phyloP scores from a whole-genome alignment of 768 basidiomycete species.

The Podaxis sp. region DNA sequence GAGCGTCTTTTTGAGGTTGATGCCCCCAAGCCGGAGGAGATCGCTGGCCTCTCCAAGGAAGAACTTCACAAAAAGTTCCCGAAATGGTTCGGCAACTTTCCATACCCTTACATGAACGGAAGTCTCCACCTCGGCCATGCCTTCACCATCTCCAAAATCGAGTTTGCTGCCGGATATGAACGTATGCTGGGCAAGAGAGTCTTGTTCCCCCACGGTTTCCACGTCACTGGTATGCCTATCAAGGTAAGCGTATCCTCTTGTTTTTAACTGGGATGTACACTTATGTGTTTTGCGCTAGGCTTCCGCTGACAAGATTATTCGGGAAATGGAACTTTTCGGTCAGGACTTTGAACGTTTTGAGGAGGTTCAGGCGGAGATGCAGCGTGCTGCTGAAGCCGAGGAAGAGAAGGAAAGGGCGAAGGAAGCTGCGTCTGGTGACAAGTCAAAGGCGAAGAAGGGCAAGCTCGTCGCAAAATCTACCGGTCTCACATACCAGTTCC shows the following conservation, averaged over 20 bases:
- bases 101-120: conserved; percentile 98
- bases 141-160: conserved; percentile 97
- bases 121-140: conserved; percentile 96
- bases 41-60: conserved; percentile 55
- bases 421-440: conserved; percentile 43
- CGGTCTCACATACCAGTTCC: conserved; percentile 95
- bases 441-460: conserved; percentile 90
- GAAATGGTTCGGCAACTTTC: conserved; percentile 98
- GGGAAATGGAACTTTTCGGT: conserved; percentile 97
- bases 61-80: conserved; percentile 78
- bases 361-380: conserved; percentile 43
- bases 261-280: neutral
- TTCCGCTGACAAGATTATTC: conserved; percentile 94
- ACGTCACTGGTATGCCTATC: conserved; percentile 99
- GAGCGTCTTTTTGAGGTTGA: conserved; percentile 82
- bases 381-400: conserved; percentile 46
- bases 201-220: conserved; percentile 96
- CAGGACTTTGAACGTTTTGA: conserved; percentile 78
- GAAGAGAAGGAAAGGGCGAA: conserved; percentile 46
- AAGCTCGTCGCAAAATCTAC: conserved; percentile 93
- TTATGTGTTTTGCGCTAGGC: conserved; percentile 49
- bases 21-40: conserved; percentile 70
- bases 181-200: conserved; percentile 93
- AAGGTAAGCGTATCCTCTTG: conserved; percentile 59
- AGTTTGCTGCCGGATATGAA: conserved; percentile 94